Base-by-base conservation (phyloP, 495 filamentous ascomycete species). In the Podospora comata region DNA sequence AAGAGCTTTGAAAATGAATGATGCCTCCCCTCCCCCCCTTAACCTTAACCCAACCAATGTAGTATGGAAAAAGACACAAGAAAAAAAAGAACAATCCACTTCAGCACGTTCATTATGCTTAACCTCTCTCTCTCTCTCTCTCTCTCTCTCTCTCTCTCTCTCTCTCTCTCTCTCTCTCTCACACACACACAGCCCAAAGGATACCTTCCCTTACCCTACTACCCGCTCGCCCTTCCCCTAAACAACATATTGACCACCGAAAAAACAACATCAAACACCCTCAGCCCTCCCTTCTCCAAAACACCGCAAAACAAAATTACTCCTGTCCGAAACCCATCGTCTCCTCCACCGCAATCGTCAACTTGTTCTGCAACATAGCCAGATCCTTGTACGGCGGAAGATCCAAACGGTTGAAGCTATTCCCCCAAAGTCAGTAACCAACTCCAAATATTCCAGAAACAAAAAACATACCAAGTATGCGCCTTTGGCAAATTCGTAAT, bases 281-380 rank as follows among this genome's bases (percentile, higher is more conserved):
- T 39, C 39, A 30, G 19, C 60, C 18, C 55, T 62, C 30, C 1
- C 65, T 44, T 28, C 56, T 60, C 64, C 18, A 60, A 32, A 27
- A 20, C 44, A 60, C 27, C 55, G 3, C 39, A 9, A 48, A 11
- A 18, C 2, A 48, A 48, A 16, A 48, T 71, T 83, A 99, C 83
- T 99, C 95, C 81, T 99, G 96, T 63, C 95, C 95, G 78, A 99
- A 99, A 67, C 95, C 95, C 84, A 99, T 91, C 11, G 95, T 99
- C 83, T 99, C 95, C 82, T 99, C 95, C 66, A 99, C 95, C 5
- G 95, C 95, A 75, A 95, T 94, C 30, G 92, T 94, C 76, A 99
- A 80, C 81, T 98, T 99, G 72, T 87, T 82, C 74, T 94, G 88
- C 69, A 99, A 83, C 71, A 87, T 85, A 32, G 97, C 93, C 72